Base-by-base conservation (phyloP, 2,329 filamentous ascomycete genomes). In the Fusarium sp. region DNA sequence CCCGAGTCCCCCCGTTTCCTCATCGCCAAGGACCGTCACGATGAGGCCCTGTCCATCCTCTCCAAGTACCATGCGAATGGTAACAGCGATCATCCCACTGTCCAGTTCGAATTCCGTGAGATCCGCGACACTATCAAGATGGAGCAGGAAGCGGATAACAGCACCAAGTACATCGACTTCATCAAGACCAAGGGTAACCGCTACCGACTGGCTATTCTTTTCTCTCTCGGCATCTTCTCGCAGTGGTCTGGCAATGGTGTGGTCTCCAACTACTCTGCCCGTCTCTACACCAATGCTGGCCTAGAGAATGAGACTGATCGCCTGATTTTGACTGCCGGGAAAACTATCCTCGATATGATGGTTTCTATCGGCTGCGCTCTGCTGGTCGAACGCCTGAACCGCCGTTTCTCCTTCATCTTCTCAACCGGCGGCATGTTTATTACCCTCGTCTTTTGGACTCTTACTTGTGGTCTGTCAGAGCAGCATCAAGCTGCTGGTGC, bases 171-270 rank as follows among this genome's bases (percentile, higher is more conserved):
- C 72, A 61, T 82, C n/a, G 86, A 89, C 69, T 87, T 90, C 68
- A 64, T 90, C 64, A 77, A 76, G 60, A 90, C 88, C 25, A 82
- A 79, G 69, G 87, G 88, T 19, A 90, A 91, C 78, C 81, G 86
- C 39, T 87, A 87, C 77, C 81, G 88, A 7, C 77, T 91, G 36
- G 78, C 83, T 39, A 82, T 90, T 47, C 78, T 89, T 40, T 73
- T 88, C 42, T 88, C 85, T 0, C 79, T 90, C 10, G 88, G 86
- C 65, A 75, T 90, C 66, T 88, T 90, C 70, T 88, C 86, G 0
- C 87, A 90, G 73, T 90, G 88, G 76, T 86, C 83, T 44, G 88
- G 88, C 29, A 90, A 90, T 69, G 87, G 85, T 15, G 76, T 90
- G 3, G 85, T 90, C 68, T 86, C 82, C 58, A 89, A 89, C 75